Evolutionary conservation across 1,139 yeast species (phyloP), one percentile per base, ranked within the genome.

Genomic region (Yamadazyma atlantica): DNA sequence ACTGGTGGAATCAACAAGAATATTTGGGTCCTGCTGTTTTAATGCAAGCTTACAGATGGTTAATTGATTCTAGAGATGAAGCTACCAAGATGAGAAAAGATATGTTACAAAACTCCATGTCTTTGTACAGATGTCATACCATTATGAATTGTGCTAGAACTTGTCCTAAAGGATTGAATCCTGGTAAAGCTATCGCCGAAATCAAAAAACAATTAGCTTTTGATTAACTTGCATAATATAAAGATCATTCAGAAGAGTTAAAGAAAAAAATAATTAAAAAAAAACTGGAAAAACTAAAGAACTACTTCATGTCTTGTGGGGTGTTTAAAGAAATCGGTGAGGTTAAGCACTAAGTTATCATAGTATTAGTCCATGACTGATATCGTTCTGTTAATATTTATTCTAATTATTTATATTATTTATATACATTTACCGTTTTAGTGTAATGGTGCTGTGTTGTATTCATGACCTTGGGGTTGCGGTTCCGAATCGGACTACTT

Each of bases 1-100:
- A 94, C 78, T 94, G 99, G 98, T 94, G 99, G 99, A 94, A 94
- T 73, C 96, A 89, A 71, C 96, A 90, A 69, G 95, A 94, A 74
- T 94, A 94, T 71, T 75, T 94, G 57, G 98, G 98, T 42, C 97
- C 98, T 25, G 97, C 97, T 21, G 97, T 92, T 42, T 79, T 92
- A 66, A 87, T 92, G 97, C 98, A 92, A 75, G 97, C 97, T 41
- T 92, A 83, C 78, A 83, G 98, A 75, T 92, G 98, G 98, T 82
- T 92, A 76, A 81, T 89, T 49, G 99, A 92, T 67, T 85, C 96
- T 35, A 85, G 99, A 73, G 99, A 92, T 66, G 83, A 88, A 66
- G 96, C 96, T 39, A 75, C 88, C 32, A 73, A 68, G 48, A 57
- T 73, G 53, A 89, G 99, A 77, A 86, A 81, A 64, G 86, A 82